phyloP scores from a whole-genome alignment of 1,284 basidiomycete genomes.

The Polyporus tsugae region DNA sequence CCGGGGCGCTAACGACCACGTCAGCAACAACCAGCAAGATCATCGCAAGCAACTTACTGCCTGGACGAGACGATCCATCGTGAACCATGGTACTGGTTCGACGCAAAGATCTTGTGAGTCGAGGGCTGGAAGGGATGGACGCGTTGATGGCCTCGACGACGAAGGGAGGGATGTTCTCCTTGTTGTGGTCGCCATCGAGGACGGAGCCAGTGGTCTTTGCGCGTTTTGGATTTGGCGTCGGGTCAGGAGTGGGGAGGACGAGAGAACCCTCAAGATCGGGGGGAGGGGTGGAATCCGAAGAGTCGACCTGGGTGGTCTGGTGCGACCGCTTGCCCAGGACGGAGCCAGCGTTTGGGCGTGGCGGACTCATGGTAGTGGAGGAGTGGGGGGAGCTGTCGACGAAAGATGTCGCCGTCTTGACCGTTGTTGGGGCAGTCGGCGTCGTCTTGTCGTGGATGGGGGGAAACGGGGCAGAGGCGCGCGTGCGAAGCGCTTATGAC shows the following conservation, averaged over 20 bases:
- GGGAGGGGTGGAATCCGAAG: slow-evolving; percentile 20
- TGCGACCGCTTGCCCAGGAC: slow-evolving; percentile 69
- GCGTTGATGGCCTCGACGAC: slow-evolving; percentile 47
- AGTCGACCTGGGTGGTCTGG: slow-evolving; percentile 42
- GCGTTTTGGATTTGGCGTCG: slow-evolving; percentile 72
- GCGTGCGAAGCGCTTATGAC: slow-evolving; percentile 36
- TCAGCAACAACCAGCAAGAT: slow-evolving; percentile 18
- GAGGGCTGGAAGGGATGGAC: slow-evolving; percentile 42
- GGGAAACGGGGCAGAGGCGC: slow-evolving; percentile 24
- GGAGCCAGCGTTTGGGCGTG: slow-evolving; percentile 47
- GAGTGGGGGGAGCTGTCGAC: slow-evolving; percentile 14
- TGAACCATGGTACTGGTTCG: slow-evolving; percentile 56
- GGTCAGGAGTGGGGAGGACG: slow-evolving; percentile 61
- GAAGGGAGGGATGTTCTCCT: slow-evolving; percentile 79
- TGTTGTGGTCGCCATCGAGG: slow-evolving; percentile 69
- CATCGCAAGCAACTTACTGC: slow-evolving; percentile 34
- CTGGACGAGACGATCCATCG: slow-evolving; percentile 49
- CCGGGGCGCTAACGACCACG: slow-evolving; percentile 45
- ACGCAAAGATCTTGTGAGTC: slow-evolving; percentile 53
- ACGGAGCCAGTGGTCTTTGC: slow-evolving; percentile 53
- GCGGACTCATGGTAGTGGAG: slow-evolving; percentile 33
- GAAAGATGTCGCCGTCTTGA: slow-evolving; percentile 14
- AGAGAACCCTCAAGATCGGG: slow-evolving; percentile 29
- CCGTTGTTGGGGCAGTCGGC: slow-evolving; percentile 26
- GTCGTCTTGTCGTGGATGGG: slow-evolving; percentile 25